phyloP scores from a whole-genome alignment of 2,329 filamentous ascomycete species.

The Claviceps pazoutovae region DNA sequence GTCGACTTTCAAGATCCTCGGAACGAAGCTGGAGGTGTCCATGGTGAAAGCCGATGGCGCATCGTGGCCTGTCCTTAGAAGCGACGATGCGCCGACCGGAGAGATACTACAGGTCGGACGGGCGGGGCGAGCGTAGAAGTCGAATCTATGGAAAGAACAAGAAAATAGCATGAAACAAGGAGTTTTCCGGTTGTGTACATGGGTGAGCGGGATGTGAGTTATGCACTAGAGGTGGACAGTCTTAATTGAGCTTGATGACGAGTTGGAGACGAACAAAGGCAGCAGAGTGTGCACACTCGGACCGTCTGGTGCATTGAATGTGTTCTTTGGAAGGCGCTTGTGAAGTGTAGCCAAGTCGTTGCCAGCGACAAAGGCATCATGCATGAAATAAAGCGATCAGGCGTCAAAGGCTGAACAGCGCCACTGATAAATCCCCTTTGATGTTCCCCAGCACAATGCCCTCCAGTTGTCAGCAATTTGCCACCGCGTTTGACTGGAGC shows the following conservation, averaged over 20 bases:
- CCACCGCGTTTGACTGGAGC: no score
- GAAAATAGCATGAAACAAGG: not conserved
- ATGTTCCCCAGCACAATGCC: no score
- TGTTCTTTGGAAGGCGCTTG: no score
- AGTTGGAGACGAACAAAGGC: no score
- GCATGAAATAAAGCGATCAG: no score
- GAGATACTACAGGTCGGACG: conserved; percentile 85
- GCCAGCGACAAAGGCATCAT: no score
- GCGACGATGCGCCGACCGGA: conserved; percentile 52
- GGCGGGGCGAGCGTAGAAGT: conserved; percentile 36
- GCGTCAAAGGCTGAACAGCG: no score
- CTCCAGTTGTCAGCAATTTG: no score
- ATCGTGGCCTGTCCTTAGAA: conserved; percentile 75
- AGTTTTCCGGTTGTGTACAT: conserved; percentile 1
- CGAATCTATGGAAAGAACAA: not conserved
- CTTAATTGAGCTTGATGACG: not conserved
- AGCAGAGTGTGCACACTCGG: not conserved
- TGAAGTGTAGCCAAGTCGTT: no score
- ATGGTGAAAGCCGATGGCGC: conserved; percentile 58
- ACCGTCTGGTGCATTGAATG: no score
- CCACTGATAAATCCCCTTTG: no score
- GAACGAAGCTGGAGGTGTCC: conserved; percentile 76
- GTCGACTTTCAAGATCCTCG: conserved; percentile 67
- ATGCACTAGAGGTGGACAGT: not conserved
- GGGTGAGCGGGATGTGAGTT: conserved; percentile 1